phyloP scores from a whole-genome alignment of 2,329 filamentous ascomycete genomes.

The Myriosclerotinia curreyana region DNA sequence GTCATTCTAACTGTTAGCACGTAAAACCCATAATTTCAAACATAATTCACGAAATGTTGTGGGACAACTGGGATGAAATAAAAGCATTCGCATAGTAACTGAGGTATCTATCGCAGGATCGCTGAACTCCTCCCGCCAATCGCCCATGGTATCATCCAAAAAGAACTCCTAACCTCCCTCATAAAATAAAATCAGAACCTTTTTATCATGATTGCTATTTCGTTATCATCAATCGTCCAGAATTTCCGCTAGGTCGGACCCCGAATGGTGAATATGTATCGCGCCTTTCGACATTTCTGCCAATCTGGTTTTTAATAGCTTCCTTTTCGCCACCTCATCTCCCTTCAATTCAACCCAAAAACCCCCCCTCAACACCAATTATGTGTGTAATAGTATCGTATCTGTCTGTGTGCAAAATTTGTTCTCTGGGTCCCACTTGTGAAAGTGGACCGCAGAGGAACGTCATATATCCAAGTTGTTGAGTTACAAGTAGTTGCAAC shows the following conservation, averaged over 20 bases:
- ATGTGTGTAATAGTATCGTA: not conserved
- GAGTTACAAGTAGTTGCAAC: not conserved
- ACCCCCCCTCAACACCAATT: not conserved
- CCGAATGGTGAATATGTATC: not conserved
- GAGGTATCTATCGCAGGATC: not conserved
- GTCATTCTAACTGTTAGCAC: not conserved
- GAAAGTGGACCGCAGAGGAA: not conserved
- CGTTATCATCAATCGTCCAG: too few relatives aligned
- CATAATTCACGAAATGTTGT: not conserved
- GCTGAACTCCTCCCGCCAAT: not conserved
- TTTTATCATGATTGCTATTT: not conserved
- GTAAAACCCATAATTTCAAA: not conserved
- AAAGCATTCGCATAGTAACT: not conserved
- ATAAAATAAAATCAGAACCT: not conserved
- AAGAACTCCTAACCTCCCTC: rapidly evolving
- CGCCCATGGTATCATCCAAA: not conserved
- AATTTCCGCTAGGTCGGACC: not conserved
- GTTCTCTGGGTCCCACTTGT: not conserved
- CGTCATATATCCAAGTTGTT: constrained; percentile 1
- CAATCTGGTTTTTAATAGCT: too few relatives aligned
- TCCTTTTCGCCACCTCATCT: too few relatives aligned
- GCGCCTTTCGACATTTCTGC: not conserved
- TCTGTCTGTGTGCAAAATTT: not conserved
- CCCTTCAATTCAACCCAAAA: too few relatives aligned
- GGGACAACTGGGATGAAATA: not conserved